Evolutionary conservation across 139 green algal genomes (phyloP), one percentile per base, ranked within the genome.

Genomic region (Astrephomene gubernaculifera): DNA sequence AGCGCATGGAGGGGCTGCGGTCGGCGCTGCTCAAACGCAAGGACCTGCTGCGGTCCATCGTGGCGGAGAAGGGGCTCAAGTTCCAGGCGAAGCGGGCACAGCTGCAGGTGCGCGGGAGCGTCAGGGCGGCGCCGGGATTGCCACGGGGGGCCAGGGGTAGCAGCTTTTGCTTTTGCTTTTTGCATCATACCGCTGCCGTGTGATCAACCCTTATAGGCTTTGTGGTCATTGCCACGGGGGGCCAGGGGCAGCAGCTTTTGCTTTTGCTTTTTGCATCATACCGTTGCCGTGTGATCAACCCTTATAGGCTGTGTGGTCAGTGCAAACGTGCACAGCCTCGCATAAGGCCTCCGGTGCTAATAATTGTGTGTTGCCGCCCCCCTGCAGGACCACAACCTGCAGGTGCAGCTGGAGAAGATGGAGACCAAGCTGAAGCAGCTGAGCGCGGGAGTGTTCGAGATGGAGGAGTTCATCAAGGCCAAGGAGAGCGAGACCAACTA

Each of bases 401-500:
- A 92, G 73, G 87, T 89, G n/a, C 68, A 82, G 49, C 80, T 90
- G 53, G 86, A 92, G 74, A 90, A 90, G 83, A 74, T 90, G 83
- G 83, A 90, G 86, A 36, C 81, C 29, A 88, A 91, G 83, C 83
- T 90, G 41, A 70, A 78, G 24, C 31, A 45, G 29, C 61, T 85
- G 44, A 41, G 38, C n/a, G 54, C 39, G 1, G 60, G 45, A 29
- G 70, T 72, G 31, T 90, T 86, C 82, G 60, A 74, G 27, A 92
- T 89, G 79, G 38, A 60, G 2, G 89, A 90, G 29, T 88, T 89
- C 41, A 85, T 90, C 38, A 83, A 87, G 79, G 79, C 70, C 54
- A 88, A 88, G 71, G 86, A 90, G 45, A 88, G 79, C 61, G 89
- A 89, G 83, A 92, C 82, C 27, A 92, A 90, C 79, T 90, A 90